phyloP scores from a whole-genome alignment of 345 rosid genomes.

The Leavenworthia alabamica region DNA sequence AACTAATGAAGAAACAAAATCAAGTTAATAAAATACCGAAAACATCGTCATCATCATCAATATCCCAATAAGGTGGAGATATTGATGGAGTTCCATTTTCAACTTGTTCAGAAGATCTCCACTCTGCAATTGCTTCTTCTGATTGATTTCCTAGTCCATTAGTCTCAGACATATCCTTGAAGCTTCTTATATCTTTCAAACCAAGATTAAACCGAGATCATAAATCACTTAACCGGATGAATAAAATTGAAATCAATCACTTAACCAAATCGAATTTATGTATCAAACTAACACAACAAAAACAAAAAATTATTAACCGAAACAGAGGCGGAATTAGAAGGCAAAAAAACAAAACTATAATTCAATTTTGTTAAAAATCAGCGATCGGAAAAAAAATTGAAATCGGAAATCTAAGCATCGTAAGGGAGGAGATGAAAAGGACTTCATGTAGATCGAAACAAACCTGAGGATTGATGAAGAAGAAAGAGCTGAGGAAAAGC shows the following conservation, averaged over 20 bases:
- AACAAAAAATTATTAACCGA: too few species aligned
- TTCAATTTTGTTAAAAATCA: not conserved
- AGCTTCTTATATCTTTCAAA: conserved; percentile 33
- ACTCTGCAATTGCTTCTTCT: conserved; percentile 78
- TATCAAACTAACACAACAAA: conserved; percentile 7
- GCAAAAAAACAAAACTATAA: too few species aligned
- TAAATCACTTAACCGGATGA: not conserved
- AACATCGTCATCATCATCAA: conserved; percentile 66
- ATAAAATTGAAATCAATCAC: not conserved
- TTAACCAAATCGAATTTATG: not conserved
- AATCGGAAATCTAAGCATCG: conserved; percentile 34
- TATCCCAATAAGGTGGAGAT: conserved; percentile 85
- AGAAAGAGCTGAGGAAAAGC: conserved; percentile 14
- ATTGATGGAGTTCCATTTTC: conserved; percentile 86
- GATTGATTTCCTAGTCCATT: conserved; percentile 53
- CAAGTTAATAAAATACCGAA: conserved; percentile 41
- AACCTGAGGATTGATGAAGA: conserved; percentile 32
- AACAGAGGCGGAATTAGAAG: too few species aligned
- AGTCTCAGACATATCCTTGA: conserved; percentile 58
- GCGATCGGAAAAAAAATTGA: conserved; percentile 23
- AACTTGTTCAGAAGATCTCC: conserved; percentile 92
- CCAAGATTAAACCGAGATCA: not conserved
- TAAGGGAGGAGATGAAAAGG: not conserved
- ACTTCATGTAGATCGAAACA: conserved; percentile 42
- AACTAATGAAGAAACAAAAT: not conserved